Base-by-base conservation (phyloP, 768 basidiomycete species). In the Favolaschia claudopus region DNA sequence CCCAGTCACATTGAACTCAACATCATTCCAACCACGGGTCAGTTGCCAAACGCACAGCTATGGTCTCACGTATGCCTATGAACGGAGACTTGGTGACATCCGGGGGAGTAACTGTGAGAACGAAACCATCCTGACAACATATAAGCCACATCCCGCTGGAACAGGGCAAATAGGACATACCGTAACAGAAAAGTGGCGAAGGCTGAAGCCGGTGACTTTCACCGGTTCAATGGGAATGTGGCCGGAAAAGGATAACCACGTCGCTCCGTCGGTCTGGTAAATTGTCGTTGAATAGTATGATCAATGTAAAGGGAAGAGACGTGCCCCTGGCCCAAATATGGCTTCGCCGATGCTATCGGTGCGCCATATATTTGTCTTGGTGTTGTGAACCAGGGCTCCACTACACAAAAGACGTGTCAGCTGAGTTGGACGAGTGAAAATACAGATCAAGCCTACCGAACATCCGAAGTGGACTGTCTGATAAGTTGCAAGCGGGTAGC, bases 341-440 rank as follows among this genome's bases (percentile, higher is more conserved):
- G 82, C 89, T 65, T 86, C 84, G 9, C 89, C 89, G 33, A 90
- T 85, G 53, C 74, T 77, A 60, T 87, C 86, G 1, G 85, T 79
- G 55, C 83, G 77, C 88, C 89, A 91, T 22, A 91, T 91, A 62
- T 90, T 85, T 2, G 87, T 81, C 70, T 86, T 89, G 17, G 83
- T 82, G 1, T 81, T n/a, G n/a, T n/a, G n/a, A n/a, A n/a, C n/a
- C n/a, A n/a, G n/a, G n/a, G n/a, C n/a, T n/a, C n/a, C n/a, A n/a
- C n/a, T n/a, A n/a, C n/a, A n/a, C n/a, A n/a, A n/a, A n/a, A n/a
- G n/a, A n/a, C n/a, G n/a, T n/a, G n/a, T n/a, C n/a, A n/a, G n/a
- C n/a, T n/a, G n/a, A n/a, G n/a, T n/a, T n/a, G n/a, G n/a, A n/a
- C n/a, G n/a, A n/a, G n/a, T n/a, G n/a, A n/a, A n/a, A n/a, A n/a